A percentile compares a stretch with the other conserved stretches of the same genome.
Conservation (phyloP, 371 early-diverging fungal species). For the Encephalitozoon intestinalis region DNA sequence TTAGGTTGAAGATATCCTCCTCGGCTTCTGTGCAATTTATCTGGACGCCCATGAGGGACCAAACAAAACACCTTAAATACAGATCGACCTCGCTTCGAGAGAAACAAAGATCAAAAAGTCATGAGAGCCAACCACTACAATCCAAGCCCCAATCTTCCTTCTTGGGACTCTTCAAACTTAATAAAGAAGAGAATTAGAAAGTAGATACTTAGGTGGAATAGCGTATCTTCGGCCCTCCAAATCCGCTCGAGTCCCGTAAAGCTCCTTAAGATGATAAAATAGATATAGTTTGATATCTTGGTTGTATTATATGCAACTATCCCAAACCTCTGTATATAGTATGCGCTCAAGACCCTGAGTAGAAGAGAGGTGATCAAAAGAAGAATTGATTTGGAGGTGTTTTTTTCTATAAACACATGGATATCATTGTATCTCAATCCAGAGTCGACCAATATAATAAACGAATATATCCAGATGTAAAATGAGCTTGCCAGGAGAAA, state of each 20-base stretch:
- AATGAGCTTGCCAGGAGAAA: slow-evolving; percentile 2
- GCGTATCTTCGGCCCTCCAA: not conserved
- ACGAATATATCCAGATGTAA: not conserved
- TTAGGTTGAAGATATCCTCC: slow-evolving; percentile 8
- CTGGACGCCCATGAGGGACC: not conserved
- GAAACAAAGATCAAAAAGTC: not conserved
- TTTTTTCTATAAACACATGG: not conserved
- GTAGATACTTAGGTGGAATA: not conserved
- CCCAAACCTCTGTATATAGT: not conserved
- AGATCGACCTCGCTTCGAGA: not conserved
- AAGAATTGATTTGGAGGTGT: not conserved
- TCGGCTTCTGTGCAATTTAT: not conserved
- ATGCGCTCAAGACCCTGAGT: not conserved
- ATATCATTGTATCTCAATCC: not conserved
- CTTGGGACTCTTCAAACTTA: not conserved
- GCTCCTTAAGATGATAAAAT: not conserved
- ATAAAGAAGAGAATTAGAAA: not conserved
- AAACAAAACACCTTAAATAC: slow-evolving; percentile 1
- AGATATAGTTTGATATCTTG: not conserved
- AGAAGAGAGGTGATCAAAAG: not conserved
- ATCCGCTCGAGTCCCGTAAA: not conserved
- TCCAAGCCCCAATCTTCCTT: not conserved
- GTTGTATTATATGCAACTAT: slow-evolving; percentile 2
- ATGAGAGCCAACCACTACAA: too few relatives aligned
- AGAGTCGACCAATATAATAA: not conserved